These are phyloP conservation scores for Picea abies DNA, from an alignment of 83 land plant species.

Conservation along the genomic window DNA sequence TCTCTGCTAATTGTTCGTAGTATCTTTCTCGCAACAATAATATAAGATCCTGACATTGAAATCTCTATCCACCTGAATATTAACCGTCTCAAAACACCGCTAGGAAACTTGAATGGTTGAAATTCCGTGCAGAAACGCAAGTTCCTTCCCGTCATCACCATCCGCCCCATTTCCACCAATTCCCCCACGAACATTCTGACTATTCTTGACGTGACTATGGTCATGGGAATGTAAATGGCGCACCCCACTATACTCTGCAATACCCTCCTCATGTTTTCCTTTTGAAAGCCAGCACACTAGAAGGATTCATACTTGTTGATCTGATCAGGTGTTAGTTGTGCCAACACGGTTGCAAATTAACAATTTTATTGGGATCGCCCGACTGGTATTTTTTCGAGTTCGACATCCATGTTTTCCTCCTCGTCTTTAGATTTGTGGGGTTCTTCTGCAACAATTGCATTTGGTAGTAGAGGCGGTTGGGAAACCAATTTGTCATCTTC, in stretches of 20 bases:
- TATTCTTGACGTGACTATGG: conserved; percentile 93
- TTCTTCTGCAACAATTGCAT: background rate
- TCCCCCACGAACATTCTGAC: conserved; percentile 99
- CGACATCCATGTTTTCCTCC: conserved; percentile 16
- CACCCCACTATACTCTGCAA: conserved; percentile 77
- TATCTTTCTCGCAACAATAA: no score
- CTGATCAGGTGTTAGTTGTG: conserved; percentile 88
- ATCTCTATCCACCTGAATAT: no score
- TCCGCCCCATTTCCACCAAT: conserved; percentile 88
- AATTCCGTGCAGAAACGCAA: no score
- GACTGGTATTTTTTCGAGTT: background rate
- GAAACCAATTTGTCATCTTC: background rate
- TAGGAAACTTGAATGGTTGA: no score
- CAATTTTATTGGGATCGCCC: conserved; percentile 4
- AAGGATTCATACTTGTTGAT: conserved; percentile 95
- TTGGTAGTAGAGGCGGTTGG: background rate
- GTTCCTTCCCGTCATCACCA: conserved; percentile 87
- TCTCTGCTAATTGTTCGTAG: no score
- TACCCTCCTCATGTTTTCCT: conserved; percentile 35
- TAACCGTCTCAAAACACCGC: no score
- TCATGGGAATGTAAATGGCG: conserved; percentile 85
- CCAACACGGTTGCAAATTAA: conserved; percentile 21
- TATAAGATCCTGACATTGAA: no score
- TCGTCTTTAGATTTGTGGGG: background rate
- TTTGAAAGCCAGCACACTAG: conserved; percentile 88